A percentile compares a stretch with the other conserved stretches of the same genome.
These are phyloP conservation scores for Rubroshorea leprosula DNA, from an alignment of 345 rosid species.

Conservation along the genomic window DNA sequence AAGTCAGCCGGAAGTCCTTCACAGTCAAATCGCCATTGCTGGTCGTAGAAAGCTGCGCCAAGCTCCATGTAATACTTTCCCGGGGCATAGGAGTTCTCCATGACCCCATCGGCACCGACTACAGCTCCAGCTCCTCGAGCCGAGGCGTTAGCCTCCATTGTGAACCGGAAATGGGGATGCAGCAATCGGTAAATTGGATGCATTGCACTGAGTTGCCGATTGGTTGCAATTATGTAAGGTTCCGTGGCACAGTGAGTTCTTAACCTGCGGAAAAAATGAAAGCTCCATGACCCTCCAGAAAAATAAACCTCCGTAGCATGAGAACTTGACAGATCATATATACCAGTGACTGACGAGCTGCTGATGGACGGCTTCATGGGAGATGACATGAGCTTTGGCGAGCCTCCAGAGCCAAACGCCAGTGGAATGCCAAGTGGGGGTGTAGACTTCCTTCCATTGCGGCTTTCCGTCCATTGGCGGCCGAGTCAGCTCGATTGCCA, in stretches of 20 bases:
- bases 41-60: constrained; percentile 46
- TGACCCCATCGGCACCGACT: constrained; percentile 40
- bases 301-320: no score
- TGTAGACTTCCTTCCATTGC: constrained; percentile 57
- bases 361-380: constrained; percentile 63
- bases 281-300: background rate
- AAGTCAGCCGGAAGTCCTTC: constrained; percentile 45
- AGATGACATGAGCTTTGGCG: constrained; percentile 61
- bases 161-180: constrained; percentile 71
- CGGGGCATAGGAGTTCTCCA: constrained; percentile 57
- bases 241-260: constrained; percentile 63
- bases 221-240: constrained; percentile 63
- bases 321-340: background rate
- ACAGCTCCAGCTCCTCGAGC: constrained; percentile 52
- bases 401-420: constrained; percentile 65
- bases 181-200: constrained; percentile 60
- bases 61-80: constrained; percentile 49
- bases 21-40: constrained; percentile 41
- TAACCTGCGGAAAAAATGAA: constrained; percentile 33
- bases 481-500: constrained; percentile 65
- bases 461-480: constrained; percentile 50
- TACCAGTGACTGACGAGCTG: constrained; percentile 80
- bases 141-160: constrained; percentile 70
- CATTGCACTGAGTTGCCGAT: constrained; percentile 63
- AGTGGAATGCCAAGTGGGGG: constrained; percentile 40